phyloP scores from a whole-genome alignment of 352 stramenopile genomes.

The Pythium diclinum region DNA sequence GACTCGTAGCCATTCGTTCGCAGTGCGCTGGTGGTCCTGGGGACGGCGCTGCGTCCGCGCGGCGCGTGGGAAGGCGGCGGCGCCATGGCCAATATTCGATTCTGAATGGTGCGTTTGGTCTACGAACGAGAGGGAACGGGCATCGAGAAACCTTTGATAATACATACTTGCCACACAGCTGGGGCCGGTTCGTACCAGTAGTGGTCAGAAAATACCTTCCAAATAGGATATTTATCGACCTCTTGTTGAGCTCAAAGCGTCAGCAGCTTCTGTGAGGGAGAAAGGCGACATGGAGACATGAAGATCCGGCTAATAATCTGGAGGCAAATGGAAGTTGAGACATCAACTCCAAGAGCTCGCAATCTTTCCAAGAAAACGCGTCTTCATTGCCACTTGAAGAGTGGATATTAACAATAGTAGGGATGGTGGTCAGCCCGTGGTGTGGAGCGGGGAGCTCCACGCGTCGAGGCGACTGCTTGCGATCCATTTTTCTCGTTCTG shows the following conservation, averaged over 20 bases:
- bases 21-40: neutral
- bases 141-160: conserved; percentile 8
- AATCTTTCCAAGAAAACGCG: conserved; percentile 1
- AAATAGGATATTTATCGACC: neutral
- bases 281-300: conserved; percentile 1
- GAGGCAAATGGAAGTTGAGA: neutral
- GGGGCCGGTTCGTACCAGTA: neutral
- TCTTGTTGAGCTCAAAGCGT: neutral
- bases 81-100: neutral
- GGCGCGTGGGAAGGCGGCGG: conserved; percentile 1
- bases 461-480: neutral
- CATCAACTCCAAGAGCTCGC: neutral
- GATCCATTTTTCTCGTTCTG: neutral
- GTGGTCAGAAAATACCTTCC: neutral
- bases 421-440: neutral
- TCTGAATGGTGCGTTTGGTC: neutral
- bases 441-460: too few species aligned
- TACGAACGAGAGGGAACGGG: neutral
- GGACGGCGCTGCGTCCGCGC: neutral
- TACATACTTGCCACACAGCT: neutral
- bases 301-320: neutral
- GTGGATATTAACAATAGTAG: conserved; percentile 3
- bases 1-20: neutral
- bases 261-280: neutral
- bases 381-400: neutral